Evolutionary conservation across 768 basidiomycete species (phyloP), one percentile per base, ranked within the genome.

Genomic region (Dioszegia aurantiaca): DNA sequence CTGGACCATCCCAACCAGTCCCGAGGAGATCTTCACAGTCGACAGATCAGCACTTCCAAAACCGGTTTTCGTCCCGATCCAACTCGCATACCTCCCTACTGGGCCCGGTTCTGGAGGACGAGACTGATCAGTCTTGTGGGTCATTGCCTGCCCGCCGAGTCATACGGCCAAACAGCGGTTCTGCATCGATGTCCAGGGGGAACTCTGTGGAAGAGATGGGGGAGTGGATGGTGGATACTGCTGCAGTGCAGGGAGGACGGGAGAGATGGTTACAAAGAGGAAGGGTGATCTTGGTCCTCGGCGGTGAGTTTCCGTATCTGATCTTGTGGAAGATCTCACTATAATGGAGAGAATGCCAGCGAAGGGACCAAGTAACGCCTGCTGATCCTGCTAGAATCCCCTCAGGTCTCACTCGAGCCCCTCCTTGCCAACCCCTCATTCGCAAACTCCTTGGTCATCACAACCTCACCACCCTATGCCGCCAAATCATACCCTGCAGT

Each of bases 61-160:
- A 16, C 40, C 51, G 51, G 4, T 31, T 30, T 21, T 28, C 37
- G 12, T 40, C 51, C 26, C 26, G 46, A 30, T 47, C 46, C n/a
- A n/a, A 28, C 8, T 53, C 51, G 17, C 51, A 53, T 27, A 53
- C 51, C n/a, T 53, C 51, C 12, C 37, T 53, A 10, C 37, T 53
- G 3, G 39, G 51, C 23, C 51, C 37, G 12, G 51, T 53, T 14
- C 51, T 40, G 4, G 51, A 53, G 26, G 51, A 53, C 37, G 36
- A 21, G 5, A 14, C 3, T 3, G 51, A 53, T 41, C 37, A 53
- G 39, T 39, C 37, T 27, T 53, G 51, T 24, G 14, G 37, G 21
- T 8, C 14, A 5, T 6, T 11, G 4, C 23, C 39, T 24, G 14
- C 31, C 4, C 51, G 51, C 14, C 21, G 27, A 12, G 2, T 19